Conservation (phyloP, 2,329 filamentous ascomycete species). For the Xylaria digitata region DNA sequence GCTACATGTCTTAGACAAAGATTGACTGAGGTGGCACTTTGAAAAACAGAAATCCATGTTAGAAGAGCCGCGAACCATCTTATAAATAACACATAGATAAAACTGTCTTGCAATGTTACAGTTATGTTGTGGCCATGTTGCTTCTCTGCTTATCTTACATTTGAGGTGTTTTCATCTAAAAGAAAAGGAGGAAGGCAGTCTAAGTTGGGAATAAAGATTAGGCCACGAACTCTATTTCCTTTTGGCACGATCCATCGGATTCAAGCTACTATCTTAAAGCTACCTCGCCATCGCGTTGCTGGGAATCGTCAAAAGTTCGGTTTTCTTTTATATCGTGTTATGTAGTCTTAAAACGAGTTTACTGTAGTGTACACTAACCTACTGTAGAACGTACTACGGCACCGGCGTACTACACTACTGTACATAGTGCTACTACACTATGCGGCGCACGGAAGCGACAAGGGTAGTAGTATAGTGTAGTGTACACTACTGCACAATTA, state of each 20-base stretch:
- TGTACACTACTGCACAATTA: slow-evolving; percentile 18
- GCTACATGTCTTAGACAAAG: slow-evolving; percentile 32
- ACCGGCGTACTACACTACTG: too few relatives aligned
- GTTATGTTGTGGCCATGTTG: slow-evolving; percentile 26
- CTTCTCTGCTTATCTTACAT: slow-evolving; percentile 3
- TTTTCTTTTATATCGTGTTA: neutral
- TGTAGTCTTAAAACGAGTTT: neutral
- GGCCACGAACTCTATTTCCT: neutral
- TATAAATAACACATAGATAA: slow-evolving; percentile 23
- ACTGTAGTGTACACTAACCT: neutral
- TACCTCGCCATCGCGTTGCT: neutral
- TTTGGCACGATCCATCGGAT: neutral
- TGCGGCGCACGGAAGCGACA: slow-evolving; percentile 26
- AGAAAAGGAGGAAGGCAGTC: neutral
- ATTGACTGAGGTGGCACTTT: neutral
- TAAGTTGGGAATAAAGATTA: neutral
- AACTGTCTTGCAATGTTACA: slow-evolving; percentile 30
- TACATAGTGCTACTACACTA: too few relatives aligned
- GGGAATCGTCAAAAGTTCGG: neutral
- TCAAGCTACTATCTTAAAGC: neutral
- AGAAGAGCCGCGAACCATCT: slow-evolving; percentile 4
- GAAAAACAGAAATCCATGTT: neutral
- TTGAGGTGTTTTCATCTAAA: neutral
- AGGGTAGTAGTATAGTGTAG: slow-evolving; percentile 3
- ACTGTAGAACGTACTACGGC: too few relatives aligned